Base-by-base conservation (phyloP, 192 early-diverging fungal genomes). In the Paraglomus occultum region DNA sequence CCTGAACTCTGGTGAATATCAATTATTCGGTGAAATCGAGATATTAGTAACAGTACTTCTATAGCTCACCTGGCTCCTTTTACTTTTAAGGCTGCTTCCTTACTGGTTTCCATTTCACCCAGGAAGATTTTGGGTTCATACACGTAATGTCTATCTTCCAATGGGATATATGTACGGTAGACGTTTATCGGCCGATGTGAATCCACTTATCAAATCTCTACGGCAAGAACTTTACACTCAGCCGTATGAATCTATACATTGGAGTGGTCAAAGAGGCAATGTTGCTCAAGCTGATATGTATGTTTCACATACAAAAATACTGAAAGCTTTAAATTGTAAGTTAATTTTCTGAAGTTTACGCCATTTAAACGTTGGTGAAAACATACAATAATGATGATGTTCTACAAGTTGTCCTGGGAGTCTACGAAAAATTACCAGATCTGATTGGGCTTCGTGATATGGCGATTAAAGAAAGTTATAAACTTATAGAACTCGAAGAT, bases 81-180 rank as follows among this genome's bases (percentile, higher is more conserved):
- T 31, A 31, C 31, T 31, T 31, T 60, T 18, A 72, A 89, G 91
- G 79, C 75, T 94, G 12, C 74, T 99, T 8, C 97, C 97, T 1
- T 71, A 94, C 45, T 23, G 77, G 6, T 31, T 94, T 17, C 96
- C 97, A 18, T 61, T 99, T 31, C 90, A 92, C 49, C 92, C 97
- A 7, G 94, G 90, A 38, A 84, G 90, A 46, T 93, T 90, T 90
- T 99, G 97, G 97, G 87, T 91, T 51, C 97, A 99, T 75, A 91
- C 92, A 9, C 88, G 97, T 17, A 79, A 85, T 53, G 95, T 98
- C 10, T 97, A 96, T 76, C 81, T 99, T n/a, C 91, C 91, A 63
- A 99, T 99, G 96, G 82, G 90, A 71, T 96, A 94, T 67, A 77
- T 96, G 38, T 98, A 97, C 79, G 94, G 88, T 1, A 76, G 76